Conservation (phyloP, 306 rosid species). For the Pterocarpus macrocarpus region DNA sequence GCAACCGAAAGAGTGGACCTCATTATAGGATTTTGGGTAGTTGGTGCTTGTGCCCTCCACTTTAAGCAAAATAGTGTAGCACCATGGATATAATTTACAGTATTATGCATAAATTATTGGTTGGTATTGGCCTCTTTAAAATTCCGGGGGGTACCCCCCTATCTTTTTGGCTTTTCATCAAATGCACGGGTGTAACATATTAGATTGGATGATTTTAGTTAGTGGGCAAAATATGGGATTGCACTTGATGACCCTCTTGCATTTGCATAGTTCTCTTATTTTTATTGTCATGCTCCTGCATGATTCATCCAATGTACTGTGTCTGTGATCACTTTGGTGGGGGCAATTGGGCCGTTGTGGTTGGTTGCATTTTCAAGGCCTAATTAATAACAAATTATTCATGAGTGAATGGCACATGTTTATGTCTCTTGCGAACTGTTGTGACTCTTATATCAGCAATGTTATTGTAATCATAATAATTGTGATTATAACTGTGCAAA, state of each 20-base stretch:
- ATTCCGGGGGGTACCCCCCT: not conserved
- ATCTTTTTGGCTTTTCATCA: conserved; percentile 24
- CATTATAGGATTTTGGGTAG: conserved; percentile 45
- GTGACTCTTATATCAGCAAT: conserved; percentile 16
- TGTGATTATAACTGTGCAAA: conserved; percentile 24
- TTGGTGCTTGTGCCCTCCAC: conserved; percentile 47
- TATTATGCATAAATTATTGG: conserved; percentile 41
- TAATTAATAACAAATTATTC: conserved; percentile 31
- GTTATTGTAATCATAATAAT: conserved; percentile 23
- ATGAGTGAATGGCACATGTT: conserved; percentile 48
- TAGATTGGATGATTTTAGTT: conserved; percentile 38
- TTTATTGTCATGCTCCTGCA: conserved; percentile 34
- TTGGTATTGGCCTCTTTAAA: not conserved
- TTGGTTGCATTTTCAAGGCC: conserved; percentile 39
- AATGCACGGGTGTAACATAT: conserved; percentile 48
- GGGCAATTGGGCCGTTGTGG: conserved; percentile 36
- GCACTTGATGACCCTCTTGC: conserved; percentile 46
- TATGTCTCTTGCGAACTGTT: conserved; percentile 41
- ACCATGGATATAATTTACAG: conserved; percentile 27
- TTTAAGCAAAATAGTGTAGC: conserved; percentile 34
- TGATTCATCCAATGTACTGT: conserved; percentile 41
- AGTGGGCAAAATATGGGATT: conserved; percentile 45
- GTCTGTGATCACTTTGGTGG: conserved; percentile 47
- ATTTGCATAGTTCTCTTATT: conserved; percentile 33
- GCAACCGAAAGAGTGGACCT: conserved; percentile 52